Evolutionary conservation across 1,284 basidiomycete genomes (phyloP).

Genomic region (Fomitopsis palustris): DNA sequence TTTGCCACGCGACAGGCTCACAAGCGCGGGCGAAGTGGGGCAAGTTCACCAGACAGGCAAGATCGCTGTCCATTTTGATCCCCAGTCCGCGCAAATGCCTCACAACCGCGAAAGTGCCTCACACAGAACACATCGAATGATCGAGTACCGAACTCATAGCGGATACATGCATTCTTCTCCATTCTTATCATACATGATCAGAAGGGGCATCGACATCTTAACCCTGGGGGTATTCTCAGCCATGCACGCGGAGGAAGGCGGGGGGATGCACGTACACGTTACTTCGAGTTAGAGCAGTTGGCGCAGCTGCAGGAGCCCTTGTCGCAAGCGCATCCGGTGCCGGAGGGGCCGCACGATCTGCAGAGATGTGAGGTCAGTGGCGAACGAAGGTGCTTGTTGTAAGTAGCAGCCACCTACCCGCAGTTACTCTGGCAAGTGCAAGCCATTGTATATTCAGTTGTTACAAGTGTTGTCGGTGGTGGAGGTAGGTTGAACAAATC

Average conservation of each 20-base stretch:
- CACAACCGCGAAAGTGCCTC: neutral
- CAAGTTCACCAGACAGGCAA: neutral
- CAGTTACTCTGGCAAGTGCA: slow-evolving; percentile 26
- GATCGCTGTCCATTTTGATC: neutral
- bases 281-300: slow-evolving; percentile 20
- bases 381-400: neutral
- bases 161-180: neutral
- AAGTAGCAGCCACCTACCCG: slow-evolving; percentile 13
- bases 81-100: neutral
- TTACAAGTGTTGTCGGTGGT: neutral
- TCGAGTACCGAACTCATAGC: neutral
- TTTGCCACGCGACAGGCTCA: no score
- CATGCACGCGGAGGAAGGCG: neutral
- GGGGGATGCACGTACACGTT: neutral
- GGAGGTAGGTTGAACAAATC: neutral
- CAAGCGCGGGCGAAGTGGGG: no score
- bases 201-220: neutral
- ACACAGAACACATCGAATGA: neutral
- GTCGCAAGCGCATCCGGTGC: slow-evolving; percentile 23
- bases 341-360: slow-evolving; percentile 24
- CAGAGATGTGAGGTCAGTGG: neutral
- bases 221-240: neutral
- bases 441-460: slow-evolving; percentile 2
- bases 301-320: slow-evolving; percentile 25
- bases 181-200: neutral